Evolutionary conservation across 179 eudicot genomes (phyloP).

Genomic region (Silene coronaria): DNA sequence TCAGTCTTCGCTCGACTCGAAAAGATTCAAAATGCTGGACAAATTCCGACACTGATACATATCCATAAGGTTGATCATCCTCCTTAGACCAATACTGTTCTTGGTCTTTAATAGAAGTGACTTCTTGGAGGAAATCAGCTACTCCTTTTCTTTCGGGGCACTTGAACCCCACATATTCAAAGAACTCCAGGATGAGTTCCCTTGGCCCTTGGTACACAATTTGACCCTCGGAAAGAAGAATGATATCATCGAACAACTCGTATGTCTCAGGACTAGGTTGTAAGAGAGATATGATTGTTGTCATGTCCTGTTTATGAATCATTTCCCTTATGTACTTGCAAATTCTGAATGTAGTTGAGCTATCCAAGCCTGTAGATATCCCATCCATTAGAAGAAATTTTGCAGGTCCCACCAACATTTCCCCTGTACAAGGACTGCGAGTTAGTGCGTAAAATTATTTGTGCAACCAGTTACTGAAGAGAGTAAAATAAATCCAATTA

Average conservation of each 20-base stretch:
- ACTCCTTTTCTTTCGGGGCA: conserved; percentile 77
- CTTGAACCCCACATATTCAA: conserved; percentile 64
- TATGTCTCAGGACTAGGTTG: conserved; percentile 84
- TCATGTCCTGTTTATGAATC: conserved; percentile 65
- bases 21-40: conserved; percentile 44
- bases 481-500: neutral
- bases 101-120: conserved; percentile 75
- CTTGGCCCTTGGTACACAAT: conserved; percentile 81
- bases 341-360: conserved; percentile 69
- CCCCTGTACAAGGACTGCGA: conserved; percentile 36
- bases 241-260: conserved; percentile 69
- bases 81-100: conserved; percentile 64
- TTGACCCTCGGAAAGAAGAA: conserved; percentile 73
- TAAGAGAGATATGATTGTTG: conserved; percentile 72
- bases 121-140: conserved; percentile 85
- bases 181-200: conserved; percentile 54
- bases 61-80: conserved; percentile 39
- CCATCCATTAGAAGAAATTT: conserved; percentile 72
- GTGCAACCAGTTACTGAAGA: neutral
- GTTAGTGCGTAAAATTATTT: neutral
- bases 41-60: conserved; percentile 52
- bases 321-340: conserved; percentile 65
- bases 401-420: conserved; percentile 78
- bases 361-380: conserved; percentile 76
- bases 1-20: conserved; percentile 39